Base-by-base conservation (phyloP, 2,329 filamentous ascomycete genomes). In the Penicillium decumbens region DNA sequence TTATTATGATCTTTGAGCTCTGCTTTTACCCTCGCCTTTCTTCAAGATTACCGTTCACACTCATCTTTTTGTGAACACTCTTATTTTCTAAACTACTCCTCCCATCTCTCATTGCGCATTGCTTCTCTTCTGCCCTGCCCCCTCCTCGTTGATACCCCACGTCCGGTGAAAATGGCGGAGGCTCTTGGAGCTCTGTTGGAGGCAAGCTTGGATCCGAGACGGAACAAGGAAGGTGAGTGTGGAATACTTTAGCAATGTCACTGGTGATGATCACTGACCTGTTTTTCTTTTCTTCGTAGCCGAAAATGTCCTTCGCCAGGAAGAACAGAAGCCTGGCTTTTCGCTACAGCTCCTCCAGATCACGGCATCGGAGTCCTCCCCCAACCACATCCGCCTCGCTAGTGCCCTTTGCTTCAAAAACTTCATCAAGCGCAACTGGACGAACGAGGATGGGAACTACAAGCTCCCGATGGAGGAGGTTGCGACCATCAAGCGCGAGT, bases 341-440 rank as follows among this genome's bases (percentile, higher is more conserved):
- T 95, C 92, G 13, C 79, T 97, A 44, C 79, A 80, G 47, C 83
- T 98, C 47, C 86, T 98, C 45, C 90, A 92, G 63, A 95, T 97
- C 66, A 89, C 95, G 63, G 89, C 88, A 56, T 83, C 86, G 59
- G 81, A 84, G 49, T 76, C 80, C 37, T 81, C 87, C 56, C 84
- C 89, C 35, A 74, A 79, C 57, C 92, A 88, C 63, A 93, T 88
- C 53, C 85, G 93, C 55, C 83, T 98, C 37, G 83, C 92, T 6
- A 89, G 88, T 63, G 89, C 93, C 25, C 80, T 98, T 52, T 93
- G 88, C 76, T 98, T 98, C 81, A 98, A 98, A 75, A 98, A 98
- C 77, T 95, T 95, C 72, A 90, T 98, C 66, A 87, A 88, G 71
- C 83, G 87, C 67, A 93, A 90, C 77, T 98, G 95, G 83, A 88